Conservation (phyloP, 306 rosid genomes). For the Elaeagnus macrophylla region DNA sequence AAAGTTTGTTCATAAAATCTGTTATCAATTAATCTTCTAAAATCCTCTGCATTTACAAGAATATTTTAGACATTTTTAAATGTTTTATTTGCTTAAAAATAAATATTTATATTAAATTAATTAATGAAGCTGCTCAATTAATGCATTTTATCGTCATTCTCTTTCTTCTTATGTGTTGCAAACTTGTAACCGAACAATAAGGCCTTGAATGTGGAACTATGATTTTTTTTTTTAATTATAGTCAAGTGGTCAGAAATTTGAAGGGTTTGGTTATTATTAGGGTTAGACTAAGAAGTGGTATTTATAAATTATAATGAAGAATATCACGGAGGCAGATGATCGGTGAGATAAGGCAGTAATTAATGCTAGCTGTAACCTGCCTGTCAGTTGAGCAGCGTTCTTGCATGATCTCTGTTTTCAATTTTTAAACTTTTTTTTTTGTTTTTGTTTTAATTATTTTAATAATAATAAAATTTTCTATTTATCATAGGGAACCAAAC, state of each 20-base stretch:
- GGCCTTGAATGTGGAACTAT: conserved; percentile 27
- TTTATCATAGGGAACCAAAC: conserved; percentile 50
- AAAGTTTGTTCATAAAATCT: too few relatives aligned
- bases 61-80: too few relatives aligned
- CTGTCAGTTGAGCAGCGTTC: conserved; percentile 94
- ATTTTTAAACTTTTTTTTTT: conserved; percentile 3
- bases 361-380: conserved; percentile 76
- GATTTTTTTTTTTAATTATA: conserved; percentile 33
- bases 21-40: too few relatives aligned
- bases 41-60: not conserved
- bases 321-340: conserved; percentile 24
- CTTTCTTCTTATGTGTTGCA: not conserved
- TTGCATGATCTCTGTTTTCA: conserved; percentile 67
- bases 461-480: conserved; percentile 17
- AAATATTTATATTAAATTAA: too few relatives aligned
- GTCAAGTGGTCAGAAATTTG: not conserved
- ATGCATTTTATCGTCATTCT: not conserved
- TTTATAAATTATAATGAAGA: conserved; percentile 20
- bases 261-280: too few relatives aligned
- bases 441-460: not conserved
- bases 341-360: conserved; percentile 2
- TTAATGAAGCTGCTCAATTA: too few relatives aligned
- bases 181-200: conserved; percentile 16
- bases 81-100: too few relatives aligned
- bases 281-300: too few relatives aligned